phyloP scores from a whole-genome alignment of 352 stramenopile genomes.

The Ophiocytium majus region DNA sequence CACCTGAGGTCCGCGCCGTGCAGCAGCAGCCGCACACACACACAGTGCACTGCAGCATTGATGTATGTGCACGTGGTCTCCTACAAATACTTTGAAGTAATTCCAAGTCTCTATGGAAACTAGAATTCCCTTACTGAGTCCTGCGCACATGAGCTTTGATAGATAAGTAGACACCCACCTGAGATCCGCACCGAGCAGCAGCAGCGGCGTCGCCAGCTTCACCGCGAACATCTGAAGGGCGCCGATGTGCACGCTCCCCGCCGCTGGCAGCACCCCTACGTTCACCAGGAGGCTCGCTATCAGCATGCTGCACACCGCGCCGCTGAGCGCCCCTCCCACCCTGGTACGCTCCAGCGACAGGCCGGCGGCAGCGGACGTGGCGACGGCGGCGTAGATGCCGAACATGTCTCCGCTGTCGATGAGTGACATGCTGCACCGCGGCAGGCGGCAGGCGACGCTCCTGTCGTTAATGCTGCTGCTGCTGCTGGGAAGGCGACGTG shows the following conservation, averaged over 20 bases:
- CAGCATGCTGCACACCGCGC: constrained; percentile 27
- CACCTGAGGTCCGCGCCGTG: too few relatives aligned
- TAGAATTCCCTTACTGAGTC: too few relatives aligned
- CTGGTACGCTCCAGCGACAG: constrained; percentile 14
- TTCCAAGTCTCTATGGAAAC: too few relatives aligned
- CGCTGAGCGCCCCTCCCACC: constrained; percentile 13
- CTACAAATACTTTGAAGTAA: too few relatives aligned
- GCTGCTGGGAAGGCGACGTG: too few relatives aligned
- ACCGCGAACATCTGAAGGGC: constrained; percentile 25
- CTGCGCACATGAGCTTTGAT: too few relatives aligned
- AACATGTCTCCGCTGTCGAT: neutral
- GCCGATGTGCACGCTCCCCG: neutral
- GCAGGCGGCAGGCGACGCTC: neutral
- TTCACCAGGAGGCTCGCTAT: constrained; percentile 4
- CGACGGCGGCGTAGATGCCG: constrained; percentile 12
- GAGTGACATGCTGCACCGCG: constrained; percentile 14
- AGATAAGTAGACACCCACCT: too few relatives aligned
- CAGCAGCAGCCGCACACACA: too few relatives aligned
- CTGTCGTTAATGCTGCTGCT: too few relatives aligned
- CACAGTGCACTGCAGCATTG: too few relatives aligned
- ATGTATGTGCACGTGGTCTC: too few relatives aligned
- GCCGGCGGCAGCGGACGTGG: constrained; percentile 1
- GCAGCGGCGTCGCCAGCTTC: constrained; percentile 34
- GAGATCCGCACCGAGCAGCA: constrained; percentile 29
- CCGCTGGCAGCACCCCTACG: constrained; percentile 16